phyloP scores from a whole-genome alignment of 1,139 yeast genomes.

The Kodamaea suecica region DNA sequence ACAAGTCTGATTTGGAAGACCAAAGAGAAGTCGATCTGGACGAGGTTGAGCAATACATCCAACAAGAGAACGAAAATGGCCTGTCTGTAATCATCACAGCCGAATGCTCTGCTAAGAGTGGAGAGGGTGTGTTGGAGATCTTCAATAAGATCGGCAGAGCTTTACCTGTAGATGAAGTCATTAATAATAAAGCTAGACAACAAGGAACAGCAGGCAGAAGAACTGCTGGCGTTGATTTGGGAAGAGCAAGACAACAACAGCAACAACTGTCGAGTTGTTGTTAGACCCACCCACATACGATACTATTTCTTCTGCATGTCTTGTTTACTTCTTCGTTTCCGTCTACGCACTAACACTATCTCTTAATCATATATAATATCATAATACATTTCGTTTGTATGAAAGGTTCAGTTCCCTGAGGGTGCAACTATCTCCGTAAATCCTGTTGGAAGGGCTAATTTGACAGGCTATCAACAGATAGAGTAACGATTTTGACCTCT shows the following conservation, averaged over 20 bases:
- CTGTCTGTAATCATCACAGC: constrained; percentile 28
- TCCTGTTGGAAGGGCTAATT: too few species aligned
- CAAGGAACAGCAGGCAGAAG: constrained; percentile 23
- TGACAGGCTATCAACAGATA: too few species aligned
- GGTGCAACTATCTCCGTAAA: too few species aligned
- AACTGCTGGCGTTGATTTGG: constrained; percentile 38
- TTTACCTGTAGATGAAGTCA: constrained; percentile 43
- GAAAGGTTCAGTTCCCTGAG: too few species aligned
- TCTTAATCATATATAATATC: too few species aligned
- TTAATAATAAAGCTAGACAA: constrained; percentile 26
- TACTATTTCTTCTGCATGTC: background rate
- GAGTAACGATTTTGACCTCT: too few species aligned
- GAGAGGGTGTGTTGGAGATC: constrained; percentile 46
- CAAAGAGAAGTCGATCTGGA: constrained; percentile 46
- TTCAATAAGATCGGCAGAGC: constrained; percentile 42
- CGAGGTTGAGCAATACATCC: constrained; percentile 37
- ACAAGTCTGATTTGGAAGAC: constrained; percentile 54
- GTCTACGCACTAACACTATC: too few species aligned
- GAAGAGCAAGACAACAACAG: constrained; percentile 28
- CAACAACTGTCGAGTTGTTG: constrained; percentile 29
- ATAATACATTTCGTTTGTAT: too few species aligned
- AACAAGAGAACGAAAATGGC: constrained; percentile 26
- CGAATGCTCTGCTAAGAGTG: constrained; percentile 48
- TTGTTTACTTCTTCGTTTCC: background rate
- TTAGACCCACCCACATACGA: too few species aligned